A percentile compares a stretch with the other conserved stretches of the same genome.
Evolutionary conservation across 2,329 filamentous ascomycete species (phyloP).

Genomic region (Botrytis byssoidea): DNA sequence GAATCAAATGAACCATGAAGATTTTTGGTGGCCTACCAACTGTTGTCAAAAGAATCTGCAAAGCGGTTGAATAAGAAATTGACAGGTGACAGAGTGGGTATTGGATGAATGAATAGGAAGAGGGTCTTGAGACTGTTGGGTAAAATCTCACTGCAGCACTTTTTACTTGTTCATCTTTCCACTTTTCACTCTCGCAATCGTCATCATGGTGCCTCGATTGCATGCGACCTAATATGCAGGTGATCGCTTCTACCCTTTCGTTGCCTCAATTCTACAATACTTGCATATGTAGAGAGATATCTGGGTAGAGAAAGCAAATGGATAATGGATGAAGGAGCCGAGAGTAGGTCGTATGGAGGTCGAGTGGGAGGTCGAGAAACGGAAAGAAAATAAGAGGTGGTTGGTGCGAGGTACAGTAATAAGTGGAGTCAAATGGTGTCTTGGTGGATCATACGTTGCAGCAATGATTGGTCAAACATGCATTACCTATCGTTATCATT

Average conservation of each 20-base stretch:
- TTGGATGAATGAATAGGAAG: background rate
- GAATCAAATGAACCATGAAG: background rate
- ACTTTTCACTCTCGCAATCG: background rate
- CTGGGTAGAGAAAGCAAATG: background rate
- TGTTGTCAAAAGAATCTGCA: slow-evolving; percentile 8
- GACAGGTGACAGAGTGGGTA: background rate
- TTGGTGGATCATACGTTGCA: background rate
- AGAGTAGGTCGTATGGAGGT: background rate
- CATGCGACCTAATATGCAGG: background rate
- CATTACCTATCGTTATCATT: background rate
- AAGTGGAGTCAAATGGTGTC: too few species aligned
- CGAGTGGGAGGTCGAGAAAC: background rate
- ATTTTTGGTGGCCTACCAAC: slow-evolving; percentile 1
- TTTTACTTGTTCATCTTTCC: background rate
- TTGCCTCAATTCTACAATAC: background rate
- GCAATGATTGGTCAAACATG: background rate
- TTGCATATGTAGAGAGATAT: background rate
- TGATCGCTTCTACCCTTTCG: background rate
- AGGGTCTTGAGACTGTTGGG: background rate
- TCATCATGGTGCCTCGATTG: background rate
- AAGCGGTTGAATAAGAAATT: background rate
- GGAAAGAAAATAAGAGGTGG: slow-evolving; percentile 12
- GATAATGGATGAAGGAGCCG: background rate
- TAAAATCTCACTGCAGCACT: background rate
- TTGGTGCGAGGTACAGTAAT: slow-evolving; percentile 9